phyloP scores from a whole-genome alignment of 2,329 filamentous ascomycete genomes.

The Cordyceps militaris region DNA sequence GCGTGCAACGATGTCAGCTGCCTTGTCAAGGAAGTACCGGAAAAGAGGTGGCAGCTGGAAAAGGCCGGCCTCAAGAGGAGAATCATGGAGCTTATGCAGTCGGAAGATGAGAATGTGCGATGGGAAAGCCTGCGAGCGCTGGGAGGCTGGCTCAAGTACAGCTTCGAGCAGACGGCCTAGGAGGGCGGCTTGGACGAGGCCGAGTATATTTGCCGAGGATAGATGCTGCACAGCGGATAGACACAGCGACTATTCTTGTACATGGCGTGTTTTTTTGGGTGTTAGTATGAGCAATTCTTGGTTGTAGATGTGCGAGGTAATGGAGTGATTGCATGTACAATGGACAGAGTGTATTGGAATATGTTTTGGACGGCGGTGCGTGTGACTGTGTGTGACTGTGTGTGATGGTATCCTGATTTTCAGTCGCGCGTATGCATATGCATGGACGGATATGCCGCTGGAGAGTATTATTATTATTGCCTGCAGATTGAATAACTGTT shows the following conservation, averaged over 20 bases:
- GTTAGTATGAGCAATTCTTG: conserved; percentile 6
- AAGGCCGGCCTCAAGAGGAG: conserved; percentile 76
- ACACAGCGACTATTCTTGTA: conserved; percentile 1
- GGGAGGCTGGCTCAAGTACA: conserved; percentile 58
- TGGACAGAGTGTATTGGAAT: background rate
- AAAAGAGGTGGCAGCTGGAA: conserved; percentile 73
- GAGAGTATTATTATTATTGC: background rate
- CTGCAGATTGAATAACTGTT: conserved; percentile 4
- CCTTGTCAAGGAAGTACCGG: conserved; percentile 82
- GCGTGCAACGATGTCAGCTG: conserved; percentile 89
- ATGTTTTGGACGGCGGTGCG: background rate
- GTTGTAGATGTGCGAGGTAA: background rate
- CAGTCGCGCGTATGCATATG: background rate
- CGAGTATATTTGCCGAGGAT: background rate
- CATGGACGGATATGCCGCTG: background rate
- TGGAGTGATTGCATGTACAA: conserved; percentile 2
- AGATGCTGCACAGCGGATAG: conserved; percentile 6
- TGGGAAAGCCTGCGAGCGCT: conserved; percentile 90
- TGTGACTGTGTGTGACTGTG: background rate
- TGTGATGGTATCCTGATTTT: background rate
- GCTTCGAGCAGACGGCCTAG: conserved; percentile 41
- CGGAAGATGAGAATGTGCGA: conserved; percentile 77
- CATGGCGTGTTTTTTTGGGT: conserved; percentile 6
- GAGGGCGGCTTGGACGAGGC: background rate
- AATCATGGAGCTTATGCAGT: conserved; percentile 91